A percentile compares a stretch with the other conserved stretches of the same genome.
Conservation (phyloP, 2,329 filamentous ascomycete genomes). For the Pseudofabraea citricarpa region DNA sequence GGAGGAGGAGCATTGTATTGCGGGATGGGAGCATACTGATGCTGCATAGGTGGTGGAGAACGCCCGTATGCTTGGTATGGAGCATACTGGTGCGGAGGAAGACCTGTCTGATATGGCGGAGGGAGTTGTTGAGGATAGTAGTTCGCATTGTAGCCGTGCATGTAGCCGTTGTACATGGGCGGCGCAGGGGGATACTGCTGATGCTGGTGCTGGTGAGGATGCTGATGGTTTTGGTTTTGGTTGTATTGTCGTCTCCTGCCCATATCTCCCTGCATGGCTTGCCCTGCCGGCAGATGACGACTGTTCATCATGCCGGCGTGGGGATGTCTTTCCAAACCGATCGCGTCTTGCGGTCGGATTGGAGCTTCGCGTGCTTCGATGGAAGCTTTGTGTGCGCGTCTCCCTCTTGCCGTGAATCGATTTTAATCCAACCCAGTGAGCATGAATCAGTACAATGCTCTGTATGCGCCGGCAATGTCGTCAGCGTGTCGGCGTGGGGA, state of each 20-base stretch:
- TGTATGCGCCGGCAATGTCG: too few relatives aligned
- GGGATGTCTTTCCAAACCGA: constrained; percentile 31
- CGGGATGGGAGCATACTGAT: constrained; percentile 44
- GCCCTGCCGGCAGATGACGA: constrained; percentile 74
- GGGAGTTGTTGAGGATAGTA: constrained; percentile 52
- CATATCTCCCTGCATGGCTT: constrained; percentile 38
- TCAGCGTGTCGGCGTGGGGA: neutral
- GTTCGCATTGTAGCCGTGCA: constrained; percentile 42
- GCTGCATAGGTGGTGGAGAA: constrained; percentile 47
- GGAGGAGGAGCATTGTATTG: constrained; percentile 15
- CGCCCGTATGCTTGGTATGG: constrained; percentile 38
- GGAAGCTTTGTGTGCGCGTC: too few relatives aligned
- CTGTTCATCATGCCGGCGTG: constrained; percentile 73
- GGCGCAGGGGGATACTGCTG: constrained; percentile 35
- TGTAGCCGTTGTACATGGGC: constrained; percentile 46
- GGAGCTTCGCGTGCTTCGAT: constrained; percentile 14
- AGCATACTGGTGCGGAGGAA: constrained; percentile 42
- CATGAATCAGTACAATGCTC: too few relatives aligned
- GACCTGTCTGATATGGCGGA: constrained; percentile 52
- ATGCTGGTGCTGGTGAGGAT: constrained; percentile 32
- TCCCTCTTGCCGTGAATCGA: too few relatives aligned
- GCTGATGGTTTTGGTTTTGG: constrained; percentile 31
- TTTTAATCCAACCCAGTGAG: too few relatives aligned
- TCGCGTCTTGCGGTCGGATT: constrained; percentile 17
- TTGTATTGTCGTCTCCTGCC: constrained; percentile 27